phyloP scores from a whole-genome alignment of 2,329 filamentous ascomycete genomes.

The Colletotrichum sp. region DNA sequence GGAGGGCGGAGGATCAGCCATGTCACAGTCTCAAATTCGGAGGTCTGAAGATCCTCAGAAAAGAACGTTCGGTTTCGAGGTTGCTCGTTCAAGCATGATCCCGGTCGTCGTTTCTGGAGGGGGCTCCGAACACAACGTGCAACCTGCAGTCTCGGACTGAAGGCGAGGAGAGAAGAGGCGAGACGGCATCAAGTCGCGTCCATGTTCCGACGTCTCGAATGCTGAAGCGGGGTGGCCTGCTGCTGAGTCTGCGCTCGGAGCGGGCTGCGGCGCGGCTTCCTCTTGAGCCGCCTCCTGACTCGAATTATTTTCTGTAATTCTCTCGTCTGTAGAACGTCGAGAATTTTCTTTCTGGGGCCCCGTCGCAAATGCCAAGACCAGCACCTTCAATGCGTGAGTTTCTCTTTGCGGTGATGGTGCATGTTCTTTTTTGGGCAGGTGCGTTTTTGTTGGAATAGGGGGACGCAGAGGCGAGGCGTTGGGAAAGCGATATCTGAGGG shows the following conservation, averaged over 20 bases:
- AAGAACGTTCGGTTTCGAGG: not conserved
- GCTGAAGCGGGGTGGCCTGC: not conserved
- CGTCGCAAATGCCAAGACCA: conserved; percentile 2
- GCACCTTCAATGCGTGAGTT: not conserved
- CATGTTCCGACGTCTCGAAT: conserved; percentile 18
- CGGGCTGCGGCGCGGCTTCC: not conserved
- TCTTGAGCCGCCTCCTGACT: conserved; percentile 2
- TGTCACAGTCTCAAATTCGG: conserved; percentile 5
- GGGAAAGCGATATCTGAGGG: not conserved
- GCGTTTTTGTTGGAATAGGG: not conserved
- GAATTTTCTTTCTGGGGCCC: not conserved
- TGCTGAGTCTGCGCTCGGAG: not conserved
- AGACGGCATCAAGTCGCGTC: conserved; percentile 6
- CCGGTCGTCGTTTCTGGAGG: not conserved
- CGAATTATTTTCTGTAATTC: not conserved
- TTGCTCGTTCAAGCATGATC: not conserved
- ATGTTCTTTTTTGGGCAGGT: not conserved
- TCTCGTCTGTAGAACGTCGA: not conserved
- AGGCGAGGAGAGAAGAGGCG: not conserved
- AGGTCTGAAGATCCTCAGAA: not conserved
- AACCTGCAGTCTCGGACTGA: not conserved
- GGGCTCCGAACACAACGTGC: not conserved
- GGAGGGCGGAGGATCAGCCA: not conserved
- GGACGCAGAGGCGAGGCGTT: not conserved
- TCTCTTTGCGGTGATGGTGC: not conserved